Base-by-base conservation (phyloP, 1,139 yeast species). In the Nematodospora anomalae region DNA sequence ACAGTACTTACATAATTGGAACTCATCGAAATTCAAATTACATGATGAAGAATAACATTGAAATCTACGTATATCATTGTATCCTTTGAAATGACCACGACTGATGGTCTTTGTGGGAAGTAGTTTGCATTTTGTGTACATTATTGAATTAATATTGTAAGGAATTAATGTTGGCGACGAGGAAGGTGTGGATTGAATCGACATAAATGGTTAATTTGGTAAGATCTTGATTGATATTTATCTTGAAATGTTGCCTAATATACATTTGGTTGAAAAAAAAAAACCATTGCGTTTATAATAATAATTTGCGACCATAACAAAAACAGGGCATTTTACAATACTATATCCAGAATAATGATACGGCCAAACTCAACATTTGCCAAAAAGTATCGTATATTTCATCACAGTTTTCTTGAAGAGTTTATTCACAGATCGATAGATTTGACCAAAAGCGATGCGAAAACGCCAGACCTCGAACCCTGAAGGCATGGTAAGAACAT, bases 1-100 rank as follows among this genome's bases (percentile, higher is more conserved):
- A 44, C 65, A 60, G 39, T 55, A 51, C 14, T 36, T 37, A 42
- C 65, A 60, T 5, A 23, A 25, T 30, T 32, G 33, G 33, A 32
- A 35, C 24, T 33, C 41, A 36, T 42, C 37, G 16, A 37, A 30
- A 29, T 38, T 43, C 4, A 38, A 26, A 27, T 36, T 42, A 25
- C 49, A 45, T 22, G 14, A 24, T 15, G 36, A 22, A 11, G 37
- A 34, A 18, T 34, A 35, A 18, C 49, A 45, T 28, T 38, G 43
- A 33, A 45, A 45, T 25, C 49, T 35, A 14, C 49, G 41, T 18
- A 36, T 35, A 31, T 45, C 49, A 29, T 36, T 37, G 21, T 22
- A 35, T 18, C 49, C 49, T 16, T 45, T 45, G 23, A 45, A 45
- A 28, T 36, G 33, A 10, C 49, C 49, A 9, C 47, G 29, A 4